These are phyloP conservation scores for Triticum timopheevii DNA, from an alignment of 176 grass and related monocot genomes.

Conservation along the genomic window DNA sequence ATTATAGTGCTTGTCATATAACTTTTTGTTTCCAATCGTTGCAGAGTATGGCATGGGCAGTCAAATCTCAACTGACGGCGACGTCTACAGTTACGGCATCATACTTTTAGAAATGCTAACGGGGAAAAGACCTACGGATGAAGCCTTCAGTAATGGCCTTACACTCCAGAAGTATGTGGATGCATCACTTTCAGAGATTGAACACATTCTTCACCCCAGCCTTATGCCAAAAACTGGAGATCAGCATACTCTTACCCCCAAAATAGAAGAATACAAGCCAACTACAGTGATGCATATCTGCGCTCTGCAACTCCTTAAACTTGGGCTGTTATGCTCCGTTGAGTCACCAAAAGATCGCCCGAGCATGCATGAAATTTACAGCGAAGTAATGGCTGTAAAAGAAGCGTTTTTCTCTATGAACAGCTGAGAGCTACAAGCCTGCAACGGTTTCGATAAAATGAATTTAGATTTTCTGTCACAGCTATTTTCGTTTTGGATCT, in stretches of 20 bases:
- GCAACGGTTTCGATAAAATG: background rate
- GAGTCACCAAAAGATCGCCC: constrained; percentile 25
- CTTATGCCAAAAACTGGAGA: background rate
- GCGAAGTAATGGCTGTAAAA: constrained; percentile 11
- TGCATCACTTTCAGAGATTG: background rate
- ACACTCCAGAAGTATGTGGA: background rate
- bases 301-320: constrained; percentile 21
- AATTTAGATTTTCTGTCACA: no score
- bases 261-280: background rate
- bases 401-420: constrained; percentile 5
- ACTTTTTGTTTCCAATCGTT: background rate
- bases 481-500: no score
- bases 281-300: background rate
- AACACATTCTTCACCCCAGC: background rate
- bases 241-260: background rate
- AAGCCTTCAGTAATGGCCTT: background rate
- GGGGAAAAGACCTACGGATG: background rate
- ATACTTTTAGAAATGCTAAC: constrained; percentile 23
- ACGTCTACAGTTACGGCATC: constrained; percentile 21
- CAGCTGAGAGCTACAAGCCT: background rate
- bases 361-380: constrained; percentile 8
- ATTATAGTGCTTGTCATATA: background rate
- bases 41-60: constrained; percentile 25
- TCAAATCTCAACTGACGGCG: constrained; percentile 10
- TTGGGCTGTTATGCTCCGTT: constrained; percentile 21